Evolutionary conservation across 1,284 basidiomycete species (phyloP).

Genomic region (Lentinula novae-zelandiae): DNA sequence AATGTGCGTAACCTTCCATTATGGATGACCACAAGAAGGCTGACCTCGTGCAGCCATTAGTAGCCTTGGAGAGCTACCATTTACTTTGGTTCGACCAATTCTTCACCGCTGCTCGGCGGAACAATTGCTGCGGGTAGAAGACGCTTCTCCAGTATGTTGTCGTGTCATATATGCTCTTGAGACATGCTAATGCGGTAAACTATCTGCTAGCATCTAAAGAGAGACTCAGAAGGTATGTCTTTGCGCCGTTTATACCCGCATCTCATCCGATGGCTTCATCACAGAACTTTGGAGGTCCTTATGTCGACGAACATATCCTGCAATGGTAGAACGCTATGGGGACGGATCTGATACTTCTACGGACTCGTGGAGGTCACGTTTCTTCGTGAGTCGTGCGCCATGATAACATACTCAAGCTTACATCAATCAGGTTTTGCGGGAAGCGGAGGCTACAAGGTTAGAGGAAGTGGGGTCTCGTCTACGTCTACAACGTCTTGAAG

Average conservation of each 20-base stretch:
- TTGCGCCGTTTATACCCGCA: constrained; percentile 6
- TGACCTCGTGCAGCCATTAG: constrained; percentile 40
- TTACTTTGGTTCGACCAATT: constrained; percentile 63
- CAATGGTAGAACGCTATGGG: constrained; percentile 43
- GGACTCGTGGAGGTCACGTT: constrained; percentile 65
- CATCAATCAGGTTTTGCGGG: constrained; percentile 43
- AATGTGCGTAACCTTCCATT: constrained; percentile 36
- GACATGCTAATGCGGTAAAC: constrained; percentile 13
- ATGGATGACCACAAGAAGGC: background rate
- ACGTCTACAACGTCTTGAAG: constrained; percentile 60
- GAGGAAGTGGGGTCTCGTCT: constrained; percentile 58
- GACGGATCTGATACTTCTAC: constrained; percentile 39
- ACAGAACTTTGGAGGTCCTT: constrained; percentile 68
- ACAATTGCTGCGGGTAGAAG: constrained; percentile 62
- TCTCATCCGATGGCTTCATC: constrained; percentile 16
- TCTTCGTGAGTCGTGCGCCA: constrained; percentile 46
- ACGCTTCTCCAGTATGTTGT: constrained; percentile 60
- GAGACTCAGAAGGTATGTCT: constrained; percentile 53
- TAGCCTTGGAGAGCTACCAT: constrained; percentile 56
- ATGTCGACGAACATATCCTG: constrained; percentile 56
- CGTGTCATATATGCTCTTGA: constrained; percentile 13
- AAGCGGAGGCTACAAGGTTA: constrained; percentile 54
- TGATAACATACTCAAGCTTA: background rate
- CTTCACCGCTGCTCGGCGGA: constrained; percentile 68
- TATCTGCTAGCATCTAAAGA: constrained; percentile 45